Evolutionary conservation across 208 protist genomes (phyloP), one percentile per base, ranked within the genome.

Genomic region (Crithidia mellificae): DNA sequence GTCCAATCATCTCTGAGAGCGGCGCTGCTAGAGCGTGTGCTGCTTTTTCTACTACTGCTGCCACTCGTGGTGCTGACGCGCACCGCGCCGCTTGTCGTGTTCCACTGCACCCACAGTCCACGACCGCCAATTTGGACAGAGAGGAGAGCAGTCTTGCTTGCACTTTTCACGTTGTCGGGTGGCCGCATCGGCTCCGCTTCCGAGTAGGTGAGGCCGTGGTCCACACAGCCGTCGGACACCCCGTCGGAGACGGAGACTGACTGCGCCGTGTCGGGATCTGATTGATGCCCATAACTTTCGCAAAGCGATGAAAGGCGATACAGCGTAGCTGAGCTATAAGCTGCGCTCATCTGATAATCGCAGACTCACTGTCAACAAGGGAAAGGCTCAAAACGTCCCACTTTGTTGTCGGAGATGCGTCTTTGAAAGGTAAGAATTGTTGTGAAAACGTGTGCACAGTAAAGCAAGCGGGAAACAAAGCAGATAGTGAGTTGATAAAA

Each of bases 71-170:
- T n/a, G n/a, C n/a, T n/a, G n/a, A n/a, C n/a, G n/a, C n/a, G n/a
- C n/a, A n/a, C n/a, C n/a, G n/a, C n/a, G n/a, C 30, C 24, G 14
- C 20, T 39, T 1, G 27, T 50, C 2, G 22, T n/a, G 36, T 57
- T 50, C 53, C 51, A 68, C 17, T 32, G 44, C 43, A 74, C 51
- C 34, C 55, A 9, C 29, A 47, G 20, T 8, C 69, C 69, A 19
- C 34, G 15, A 19, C 20, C 34, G 34, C 34, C 12, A 11, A 49
- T 20, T 19, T 15, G 29, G 20, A 73, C 56, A 12, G 15, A 51
- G 56, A 63, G n/a, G n/a, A n/a, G n/a, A n/a, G n/a, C n/a, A n/a
- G n/a, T n/a, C n/a, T n/a, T n/a, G n/a, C n/a, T 34, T 0, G n/a
- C 43, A 5, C 43, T 11, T 5, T 17, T 49, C 5, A 6, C 34